phyloP scores from a whole-genome alignment of 768 basidiomycete genomes.

The Suillus clintonianus region DNA sequence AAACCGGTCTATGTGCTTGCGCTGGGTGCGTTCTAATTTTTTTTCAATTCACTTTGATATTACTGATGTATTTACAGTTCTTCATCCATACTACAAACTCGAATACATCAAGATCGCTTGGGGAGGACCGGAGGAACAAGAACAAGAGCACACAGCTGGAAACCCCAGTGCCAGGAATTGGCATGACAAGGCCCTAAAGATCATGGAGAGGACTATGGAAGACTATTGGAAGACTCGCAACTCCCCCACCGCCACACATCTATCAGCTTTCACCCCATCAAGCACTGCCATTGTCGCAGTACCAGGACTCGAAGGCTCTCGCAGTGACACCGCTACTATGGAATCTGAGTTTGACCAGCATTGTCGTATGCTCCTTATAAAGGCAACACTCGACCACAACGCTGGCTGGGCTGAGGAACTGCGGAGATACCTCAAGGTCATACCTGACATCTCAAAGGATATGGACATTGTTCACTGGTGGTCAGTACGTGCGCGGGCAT shows the following conservation, averaged over 20 bases:
- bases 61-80: constrained; percentile 2
- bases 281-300: too few relatives aligned
- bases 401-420: constrained; percentile 10
- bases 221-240: constrained; percentile 2
- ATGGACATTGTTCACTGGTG: constrained; percentile 16
- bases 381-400: not conserved
- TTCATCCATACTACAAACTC: constrained; percentile 12
- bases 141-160: not conserved
- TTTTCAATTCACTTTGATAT: not conserved
- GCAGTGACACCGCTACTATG: not conserved
- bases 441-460: not conserved
- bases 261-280: not conserved
- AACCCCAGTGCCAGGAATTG: constrained; percentile 16
- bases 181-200: constrained; percentile 12
- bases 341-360: not conserved
- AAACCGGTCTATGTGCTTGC: constrained; percentile 16
- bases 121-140: constrained; percentile 11
- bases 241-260: not conserved
- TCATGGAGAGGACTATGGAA: constrained; percentile 5
- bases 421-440: not conserved
- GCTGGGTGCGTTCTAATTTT: constrained; percentile 21
- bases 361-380: not conserved
- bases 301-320: not conserved
- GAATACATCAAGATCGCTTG: constrained; percentile 20
- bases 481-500: constrained; percentile 11